Conservation (phyloP, 192 early-diverging fungal species). For the Neocallimastix lanati region DNA sequence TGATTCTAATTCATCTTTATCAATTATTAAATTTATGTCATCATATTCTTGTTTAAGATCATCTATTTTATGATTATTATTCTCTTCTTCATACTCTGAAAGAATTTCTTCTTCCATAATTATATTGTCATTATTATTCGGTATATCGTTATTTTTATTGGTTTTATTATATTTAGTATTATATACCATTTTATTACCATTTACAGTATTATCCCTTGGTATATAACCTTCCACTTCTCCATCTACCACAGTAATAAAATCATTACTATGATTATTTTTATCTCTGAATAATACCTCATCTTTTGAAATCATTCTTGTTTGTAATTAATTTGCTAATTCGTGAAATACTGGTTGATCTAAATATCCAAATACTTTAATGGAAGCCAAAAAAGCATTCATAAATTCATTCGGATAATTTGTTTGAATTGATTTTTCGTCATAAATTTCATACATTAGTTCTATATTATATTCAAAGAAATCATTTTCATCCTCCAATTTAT, state of each 20-base stretch:
- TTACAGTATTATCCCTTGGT: neutral
- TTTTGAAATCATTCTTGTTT: slow-evolving; percentile 29
- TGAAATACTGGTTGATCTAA: slow-evolving; percentile 90
- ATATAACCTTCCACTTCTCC: neutral
- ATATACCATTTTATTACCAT: neutral
- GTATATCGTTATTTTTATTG: too few species aligned
- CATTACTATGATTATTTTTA: slow-evolving; percentile 10
- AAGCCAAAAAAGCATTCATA: slow-evolving; percentile 58
- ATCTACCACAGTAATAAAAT: slow-evolving; percentile 9
- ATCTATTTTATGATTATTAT: slow-evolving; percentile 11
- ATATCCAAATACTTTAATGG: slow-evolving; percentile 92
- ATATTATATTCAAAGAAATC: neutral
- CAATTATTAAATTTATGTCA: slow-evolving; percentile 1
- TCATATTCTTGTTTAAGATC: neutral
- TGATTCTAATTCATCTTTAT: slow-evolving; percentile 17
- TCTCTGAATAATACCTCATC: neutral
- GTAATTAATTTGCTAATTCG: slow-evolving; percentile 78
- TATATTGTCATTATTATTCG: neutral
- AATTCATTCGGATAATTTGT: slow-evolving; percentile 41
- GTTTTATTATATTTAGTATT: neutral
- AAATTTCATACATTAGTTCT: neutral
- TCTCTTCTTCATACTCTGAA: slow-evolving; percentile 11
- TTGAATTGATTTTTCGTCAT: neutral
- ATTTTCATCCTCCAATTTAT: neutral
- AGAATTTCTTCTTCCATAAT: slow-evolving; percentile 11